phyloP scores from a whole-genome alignment of 23 red algal genomes.

The Porphyridium purpureum region DNA sequence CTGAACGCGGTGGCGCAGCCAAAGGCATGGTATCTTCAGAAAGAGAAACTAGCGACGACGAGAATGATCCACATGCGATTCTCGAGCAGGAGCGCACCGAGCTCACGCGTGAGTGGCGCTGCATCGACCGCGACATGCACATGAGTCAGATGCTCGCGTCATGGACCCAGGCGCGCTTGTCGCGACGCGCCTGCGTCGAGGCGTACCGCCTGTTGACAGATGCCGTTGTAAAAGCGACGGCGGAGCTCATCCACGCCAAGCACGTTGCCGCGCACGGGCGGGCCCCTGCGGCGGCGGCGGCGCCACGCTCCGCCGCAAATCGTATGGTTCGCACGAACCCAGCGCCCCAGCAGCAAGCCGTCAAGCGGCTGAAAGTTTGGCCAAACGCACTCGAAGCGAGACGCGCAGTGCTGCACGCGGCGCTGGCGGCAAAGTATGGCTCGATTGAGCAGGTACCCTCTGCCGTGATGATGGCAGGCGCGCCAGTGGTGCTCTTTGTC shows the following conservation, averaged over 20 bases:
- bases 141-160: background rate
- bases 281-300: background rate
- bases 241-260: background rate
- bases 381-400: background rate
- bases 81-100: too few relatives aligned
- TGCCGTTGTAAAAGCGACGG: background rate
- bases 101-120: background rate
- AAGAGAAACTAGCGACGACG: too few relatives aligned
- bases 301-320: background rate
- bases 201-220: background rate
- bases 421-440: constrained; percentile 1
- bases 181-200: background rate
- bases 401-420: background rate
- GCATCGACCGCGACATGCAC: background rate
- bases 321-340: background rate
- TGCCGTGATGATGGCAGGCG: constrained; percentile 1
- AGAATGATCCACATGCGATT: too few relatives aligned
- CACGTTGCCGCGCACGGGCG: background rate
- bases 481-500: constrained; percentile 1
- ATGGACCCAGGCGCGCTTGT: background rate
- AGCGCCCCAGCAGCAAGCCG: too few relatives aligned
- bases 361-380: background rate
- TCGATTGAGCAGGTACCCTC: background rate
- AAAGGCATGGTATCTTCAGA: too few relatives aligned
- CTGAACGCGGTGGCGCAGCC: too few relatives aligned